Percentiles rank a stretch among this genome's conserved stretches.
These are phyloP conservation scores for Rhododendron simsii DNA, from an alignment of 148 eudicot genomes.

Conservation along the genomic window DNA sequence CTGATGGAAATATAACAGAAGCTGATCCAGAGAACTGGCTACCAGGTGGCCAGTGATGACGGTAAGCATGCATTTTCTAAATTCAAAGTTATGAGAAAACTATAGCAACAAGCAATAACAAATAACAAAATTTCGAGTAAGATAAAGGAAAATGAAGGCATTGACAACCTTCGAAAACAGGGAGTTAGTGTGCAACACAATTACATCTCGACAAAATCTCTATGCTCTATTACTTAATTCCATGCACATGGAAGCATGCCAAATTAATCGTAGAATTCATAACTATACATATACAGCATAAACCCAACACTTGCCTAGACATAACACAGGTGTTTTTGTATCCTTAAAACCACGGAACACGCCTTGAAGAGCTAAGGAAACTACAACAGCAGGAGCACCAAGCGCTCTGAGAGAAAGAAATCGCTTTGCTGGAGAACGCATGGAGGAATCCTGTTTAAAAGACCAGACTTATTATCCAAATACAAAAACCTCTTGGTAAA, in stretches of 20 bases:
- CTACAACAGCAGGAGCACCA: conserved; percentile 97
- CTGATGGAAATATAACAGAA: neutral
- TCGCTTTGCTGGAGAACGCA: conserved; percentile 67
- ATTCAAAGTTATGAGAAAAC: neutral
- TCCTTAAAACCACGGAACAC: conserved; percentile 96
- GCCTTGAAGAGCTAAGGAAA: conserved; percentile 95
- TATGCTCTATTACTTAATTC: neutral
- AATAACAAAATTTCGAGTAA: neutral
- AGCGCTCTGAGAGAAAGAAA: conserved; percentile 79
- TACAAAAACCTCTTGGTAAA: neutral
- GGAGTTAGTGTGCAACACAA: neutral
- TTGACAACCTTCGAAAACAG: neutral
- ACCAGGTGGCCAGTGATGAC: neutral
- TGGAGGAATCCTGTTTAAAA: conserved; percentile 61
- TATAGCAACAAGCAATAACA: neutral
- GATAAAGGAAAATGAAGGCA: neutral
- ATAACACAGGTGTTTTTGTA: conserved; percentile 88
- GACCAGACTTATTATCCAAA: neutral
- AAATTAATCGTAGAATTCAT: neutral
- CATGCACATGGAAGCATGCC: neutral
- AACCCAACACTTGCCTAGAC: conserved; percentile 60
- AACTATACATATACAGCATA: neutral
- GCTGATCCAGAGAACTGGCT: neutral
- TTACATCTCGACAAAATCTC: neutral
- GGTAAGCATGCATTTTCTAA: conserved; percentile 1